Base-by-base conservation (phyloP, 495 filamentous ascomycete genomes). In the Neurospora pannonica region DNA sequence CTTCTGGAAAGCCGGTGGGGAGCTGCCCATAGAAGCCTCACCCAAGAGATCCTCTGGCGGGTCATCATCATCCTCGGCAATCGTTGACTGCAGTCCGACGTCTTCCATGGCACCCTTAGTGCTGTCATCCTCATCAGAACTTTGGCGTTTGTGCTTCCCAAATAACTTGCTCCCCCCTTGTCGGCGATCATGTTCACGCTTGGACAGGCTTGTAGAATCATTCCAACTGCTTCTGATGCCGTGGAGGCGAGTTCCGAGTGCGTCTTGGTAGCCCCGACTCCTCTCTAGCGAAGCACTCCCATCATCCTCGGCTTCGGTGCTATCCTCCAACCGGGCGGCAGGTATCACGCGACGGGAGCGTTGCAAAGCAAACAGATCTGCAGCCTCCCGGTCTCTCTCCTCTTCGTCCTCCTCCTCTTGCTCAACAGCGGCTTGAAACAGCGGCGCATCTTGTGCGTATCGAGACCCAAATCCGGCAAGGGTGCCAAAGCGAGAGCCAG, bases 311-410 rank as follows among this genome's bases (percentile, higher is more conserved):
- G 89, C 87, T 81, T 95, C 94, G 10, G 90, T 91, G 72, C 93
- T 96, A 60, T 96, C 93, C 24, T 91, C 92, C 40, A 97, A 77
- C 74, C 90, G 86, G 79, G 92, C 92, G 21, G 90, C 87, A 34
- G 93, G 94, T 80, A 98, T 95, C 71, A 97, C 92, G 71, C 94
- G 89, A 75, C 96, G 88, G 78, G 95, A 98, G 71, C 90, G 86
- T 81, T 98, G 94, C 70, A 99, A 83, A 15, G 96, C 96, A 82
- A 94, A 97, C 77, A 94, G 91, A 82, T 99, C 96, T 17, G 95
- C 94, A 19, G 95, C 92, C 78, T 99, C 96, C 71, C 95, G 89
- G 73, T 97, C 42, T 46, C 42, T 46, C 42, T 46, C 93, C 75
- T 93, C 92, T 79, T 99, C 95, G 72, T 92, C 90, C 72, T 95